Conservation (phyloP, 1,284 basidiomycete species). For the Anthracocystis panici-leucophaei region DNA sequence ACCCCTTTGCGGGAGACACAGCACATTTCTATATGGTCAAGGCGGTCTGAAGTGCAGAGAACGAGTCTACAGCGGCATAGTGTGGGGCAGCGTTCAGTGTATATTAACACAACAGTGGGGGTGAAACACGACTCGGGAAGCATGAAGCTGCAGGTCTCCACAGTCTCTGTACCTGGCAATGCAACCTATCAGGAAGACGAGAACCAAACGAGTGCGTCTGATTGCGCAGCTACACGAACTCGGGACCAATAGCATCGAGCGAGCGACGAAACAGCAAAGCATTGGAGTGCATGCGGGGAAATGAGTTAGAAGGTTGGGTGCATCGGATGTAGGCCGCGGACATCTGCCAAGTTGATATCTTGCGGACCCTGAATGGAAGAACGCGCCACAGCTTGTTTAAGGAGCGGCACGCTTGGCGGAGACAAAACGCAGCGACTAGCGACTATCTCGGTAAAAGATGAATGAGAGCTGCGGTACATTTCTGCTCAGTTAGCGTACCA, state of each 20-base stretch:
- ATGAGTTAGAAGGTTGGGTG: neutral
- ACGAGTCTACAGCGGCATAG: neutral
- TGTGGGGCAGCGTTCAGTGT: too few species aligned
- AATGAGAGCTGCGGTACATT: too few species aligned
- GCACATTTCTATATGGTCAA: neutral
- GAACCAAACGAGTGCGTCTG: too few species aligned
- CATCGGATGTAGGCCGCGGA: conserved; percentile 13
- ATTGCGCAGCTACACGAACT: neutral
- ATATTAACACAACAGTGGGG: too few species aligned
- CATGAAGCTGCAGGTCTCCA: too few species aligned
- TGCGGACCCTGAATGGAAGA: neutral
- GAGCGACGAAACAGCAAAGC: neutral
- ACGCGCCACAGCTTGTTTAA: neutral
- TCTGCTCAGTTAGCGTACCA: too few species aligned
- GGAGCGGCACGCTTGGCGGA: neutral
- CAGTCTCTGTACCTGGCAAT: too few species aligned
- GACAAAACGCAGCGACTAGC: too few species aligned
- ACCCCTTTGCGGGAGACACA: too few species aligned
- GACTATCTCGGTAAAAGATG: too few species aligned
- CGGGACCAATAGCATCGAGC: neutral
- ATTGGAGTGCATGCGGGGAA: neutral
- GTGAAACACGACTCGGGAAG: too few species aligned
- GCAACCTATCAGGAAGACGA: too few species aligned
- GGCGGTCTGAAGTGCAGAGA: neutral
- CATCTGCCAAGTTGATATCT: neutral